Evolutionary conservation across 768 basidiomycete species (phyloP).

Genomic region (Lanmaoa pseudosensibilis): DNA sequence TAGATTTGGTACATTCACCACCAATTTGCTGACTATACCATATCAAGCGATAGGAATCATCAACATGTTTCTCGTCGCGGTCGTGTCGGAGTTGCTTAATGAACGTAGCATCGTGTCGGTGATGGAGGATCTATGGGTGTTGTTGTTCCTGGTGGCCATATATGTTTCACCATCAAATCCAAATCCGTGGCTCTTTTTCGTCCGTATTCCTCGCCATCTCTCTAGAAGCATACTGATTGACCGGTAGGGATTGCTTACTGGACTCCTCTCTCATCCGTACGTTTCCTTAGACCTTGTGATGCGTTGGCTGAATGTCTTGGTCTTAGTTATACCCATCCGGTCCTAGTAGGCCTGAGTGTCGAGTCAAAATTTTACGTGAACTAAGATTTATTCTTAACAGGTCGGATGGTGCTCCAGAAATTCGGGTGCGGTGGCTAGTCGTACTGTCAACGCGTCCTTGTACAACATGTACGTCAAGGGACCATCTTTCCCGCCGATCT

Average conservation of each 20-base stretch:
- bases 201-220: conserved; percentile 22
- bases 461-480: conserved; percentile 48
- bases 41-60: conserved; percentile 50
- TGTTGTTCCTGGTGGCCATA: conserved; percentile 60
- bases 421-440: conserved; percentile 56
- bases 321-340: conserved; percentile 47
- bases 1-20: conserved; percentile 59
- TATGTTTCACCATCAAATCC: conserved; percentile 47
- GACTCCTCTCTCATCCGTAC: conserved; percentile 46
- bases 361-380: neutral
- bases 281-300: neutral
- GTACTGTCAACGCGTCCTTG: conserved; percentile 58
- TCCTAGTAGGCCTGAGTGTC: conserved; percentile 35
- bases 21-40: conserved; percentile 62
- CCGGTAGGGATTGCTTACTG: conserved; percentile 42
- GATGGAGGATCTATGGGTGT: conserved; percentile 55
- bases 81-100: conserved; percentile 52
- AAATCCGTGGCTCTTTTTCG: conserved; percentile 56
- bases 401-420: conserved; percentile 63
- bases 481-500: neutral
- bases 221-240: neutral
- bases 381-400: conserved; percentile 10
- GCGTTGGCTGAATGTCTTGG: neutral
- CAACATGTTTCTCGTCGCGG: conserved; percentile 49
- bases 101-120: conserved; percentile 56